Evolutionary conservation across 768 basidiomycete species (phyloP), one percentile per base, ranked within the genome.

Genomic region (Termitomyces sp.): DNA sequence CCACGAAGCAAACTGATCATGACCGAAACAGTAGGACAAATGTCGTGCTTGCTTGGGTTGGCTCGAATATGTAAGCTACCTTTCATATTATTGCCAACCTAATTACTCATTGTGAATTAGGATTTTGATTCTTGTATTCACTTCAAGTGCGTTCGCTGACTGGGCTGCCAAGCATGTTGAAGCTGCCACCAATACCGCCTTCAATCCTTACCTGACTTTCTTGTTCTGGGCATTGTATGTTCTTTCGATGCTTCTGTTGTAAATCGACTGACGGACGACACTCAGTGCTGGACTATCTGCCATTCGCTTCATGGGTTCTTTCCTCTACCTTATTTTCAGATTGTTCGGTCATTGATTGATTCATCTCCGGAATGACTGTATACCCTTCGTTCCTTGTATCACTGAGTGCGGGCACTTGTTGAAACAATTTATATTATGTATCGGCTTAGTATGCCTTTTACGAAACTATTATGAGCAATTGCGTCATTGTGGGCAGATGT

Each of bases 141-240:
- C 89, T 9, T 90, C 88, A 8, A 76, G 74, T 5, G 87, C 82
- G 7, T 95, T 95, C 71, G 77, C 79, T 40, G 75, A 81, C 17
- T 94, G 88, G 87, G 84, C 90, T 32, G 70, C 78, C 24, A 53
- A 71, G 30, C 81, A 88, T 60, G 74, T 91, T 49, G 67, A 77
- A 45, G 68, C 65, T n/a, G 68, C 71, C 0, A 71, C 73, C 4
- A 74, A 78, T 54, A 73, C 80, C 14, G 76, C 77, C 22, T 93
- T 94, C 75, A 95, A 95, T 65, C 91, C 93, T n/a, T 95, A 94
- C 70, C 78, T 91, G 47, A 82, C 80, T 28, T 87, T 91, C 75
- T 78, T 94, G 53, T 94, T 95, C 48, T 58, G 65, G 62, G 70
- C 68, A 54, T 57, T 69, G 68, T 71, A 54, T 26, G 69, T 68